Percentiles rank a stretch among this genome's conserved stretches.
Conservation (phyloP, 352 stramenopile species). For the Globisporangium canariense region DNA sequence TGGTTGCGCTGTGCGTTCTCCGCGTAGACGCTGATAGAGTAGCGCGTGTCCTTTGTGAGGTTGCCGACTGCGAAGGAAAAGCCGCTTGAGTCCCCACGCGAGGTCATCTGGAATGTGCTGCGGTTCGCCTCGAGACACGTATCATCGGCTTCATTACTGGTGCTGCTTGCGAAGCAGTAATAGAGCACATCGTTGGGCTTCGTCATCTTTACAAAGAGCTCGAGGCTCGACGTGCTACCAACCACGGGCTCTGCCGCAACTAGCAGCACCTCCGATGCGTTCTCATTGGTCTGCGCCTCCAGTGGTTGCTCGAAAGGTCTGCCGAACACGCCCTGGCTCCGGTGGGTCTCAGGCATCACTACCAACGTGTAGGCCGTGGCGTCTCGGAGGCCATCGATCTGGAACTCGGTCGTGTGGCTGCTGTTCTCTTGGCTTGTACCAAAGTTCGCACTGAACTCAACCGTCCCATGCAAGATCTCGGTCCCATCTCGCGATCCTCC, state of each 20-base stretch:
- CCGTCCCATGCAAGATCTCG: constrained; percentile 13
- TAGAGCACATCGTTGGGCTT: constrained; percentile 59
- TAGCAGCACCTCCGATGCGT: constrained; percentile 53
- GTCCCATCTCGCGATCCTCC: constrained; percentile 7
- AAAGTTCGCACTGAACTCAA: constrained; percentile 8
- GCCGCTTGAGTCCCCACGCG: constrained; percentile 14
- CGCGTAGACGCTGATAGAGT: constrained; percentile 44
- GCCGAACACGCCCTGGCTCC: constrained; percentile 63
- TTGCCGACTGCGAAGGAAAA: constrained; percentile 49
- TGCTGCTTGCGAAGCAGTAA: constrained; percentile 25
- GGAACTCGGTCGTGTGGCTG: constrained; percentile 20
- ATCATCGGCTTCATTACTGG: not conserved
- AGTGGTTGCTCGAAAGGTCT: constrained; percentile 35
- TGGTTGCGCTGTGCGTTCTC: constrained; percentile 53
- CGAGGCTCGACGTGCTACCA: constrained; percentile 37
- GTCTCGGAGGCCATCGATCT: constrained; percentile 42
- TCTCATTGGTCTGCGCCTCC: constrained; percentile 60
- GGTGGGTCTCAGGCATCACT: constrained; percentile 59
- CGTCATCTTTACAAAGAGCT: constrained; percentile 47
- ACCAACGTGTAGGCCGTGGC: constrained; percentile 48
- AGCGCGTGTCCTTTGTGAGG: constrained; percentile 49
- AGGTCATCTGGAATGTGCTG: constrained; percentile 23
- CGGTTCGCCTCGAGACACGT: constrained; percentile 28
- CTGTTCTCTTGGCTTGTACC: not conserved
- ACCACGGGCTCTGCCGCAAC: constrained; percentile 22